Evolutionary conservation across 2,329 filamentous ascomycete genomes (phyloP), one percentile per base, ranked within the genome.

Genomic region (Colletotrichum sp.): DNA sequence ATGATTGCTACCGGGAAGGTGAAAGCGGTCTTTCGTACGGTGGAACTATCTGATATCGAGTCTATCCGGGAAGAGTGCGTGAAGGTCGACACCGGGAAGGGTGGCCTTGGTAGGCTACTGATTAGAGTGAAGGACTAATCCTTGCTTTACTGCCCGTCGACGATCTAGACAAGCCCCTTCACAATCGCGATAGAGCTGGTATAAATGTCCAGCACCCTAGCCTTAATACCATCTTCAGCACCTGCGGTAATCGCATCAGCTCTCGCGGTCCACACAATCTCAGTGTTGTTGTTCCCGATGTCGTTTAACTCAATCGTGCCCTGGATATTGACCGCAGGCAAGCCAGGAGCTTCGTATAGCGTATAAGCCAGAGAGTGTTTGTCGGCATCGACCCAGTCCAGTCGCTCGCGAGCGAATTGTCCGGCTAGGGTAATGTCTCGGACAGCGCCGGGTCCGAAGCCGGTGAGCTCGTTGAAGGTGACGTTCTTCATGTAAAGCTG

Each of bases 61-160:
- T 84, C 80, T 3, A 83, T 91, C 9, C 83, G 84, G 77, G 78
- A 78, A 69, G 87, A 81, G 3, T 88, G 87, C 70, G 82, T 84
- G 10, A 82, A 85, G 78, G 85, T 88, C 7, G 82, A 82, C 18
- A 80, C 79, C 3, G 83, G 84, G 3, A 87, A 86, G 72, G 87
- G 88, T 0, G 87, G 87, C 0, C 62, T 88, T 18, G 88, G 88
- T 21, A 86, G 86, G 77, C 76, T 86, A 36, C 83, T 89, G 1
- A 81, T 89, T 18, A 84, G 81, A 71, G 64, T 78, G 13, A 39
- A 59, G 32, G 57, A 32, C 8, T 64, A 1, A 26, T 32, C 15
- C 24, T 2, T 0, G 6, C 62, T 8, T 18, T 21, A 16, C 55
- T 18, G 6, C 12, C 10, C 2, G 44, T 0, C 26, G 6, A 3